Evolutionary conservation across 768 basidiomycete species (phyloP).

Genomic region (Lentinula edodes): DNA sequence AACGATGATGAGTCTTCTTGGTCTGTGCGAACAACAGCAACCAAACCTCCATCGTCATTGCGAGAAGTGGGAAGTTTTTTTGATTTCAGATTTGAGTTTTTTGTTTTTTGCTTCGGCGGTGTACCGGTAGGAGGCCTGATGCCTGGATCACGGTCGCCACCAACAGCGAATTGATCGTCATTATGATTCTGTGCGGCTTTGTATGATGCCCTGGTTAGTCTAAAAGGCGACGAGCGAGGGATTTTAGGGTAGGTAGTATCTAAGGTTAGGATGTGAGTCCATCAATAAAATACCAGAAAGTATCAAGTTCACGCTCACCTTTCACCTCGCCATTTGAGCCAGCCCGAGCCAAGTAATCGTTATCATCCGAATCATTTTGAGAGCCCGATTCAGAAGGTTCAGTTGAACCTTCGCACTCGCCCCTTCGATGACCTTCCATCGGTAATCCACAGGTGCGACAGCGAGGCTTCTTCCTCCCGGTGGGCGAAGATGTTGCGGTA

Average conservation of each 20-base stretch:
- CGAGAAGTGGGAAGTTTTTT: neutral
- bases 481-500: neutral
- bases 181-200: neutral
- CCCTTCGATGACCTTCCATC: constrained; percentile 1
- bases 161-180: neutral
- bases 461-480: neutral
- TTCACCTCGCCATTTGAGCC: neutral
- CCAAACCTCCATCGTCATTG: neutral
- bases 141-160: neutral
- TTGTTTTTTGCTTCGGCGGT: neutral
- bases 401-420: neutral
- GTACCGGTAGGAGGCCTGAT: neutral
- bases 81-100: neutral
- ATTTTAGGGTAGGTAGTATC: neutral
- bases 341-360: neutral
- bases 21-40: neutral
- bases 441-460: constrained; percentile 23
- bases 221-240: neutral
- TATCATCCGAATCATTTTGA: neutral
- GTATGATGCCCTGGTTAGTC: neutral
- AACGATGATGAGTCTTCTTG: neutral
- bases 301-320: neutral
- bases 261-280: neutral
- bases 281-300: too few relatives aligned
- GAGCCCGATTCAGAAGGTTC: neutral